phyloP scores from a whole-genome alignment of 2,329 filamentous ascomycete species.

The Xylogone sp. region DNA sequence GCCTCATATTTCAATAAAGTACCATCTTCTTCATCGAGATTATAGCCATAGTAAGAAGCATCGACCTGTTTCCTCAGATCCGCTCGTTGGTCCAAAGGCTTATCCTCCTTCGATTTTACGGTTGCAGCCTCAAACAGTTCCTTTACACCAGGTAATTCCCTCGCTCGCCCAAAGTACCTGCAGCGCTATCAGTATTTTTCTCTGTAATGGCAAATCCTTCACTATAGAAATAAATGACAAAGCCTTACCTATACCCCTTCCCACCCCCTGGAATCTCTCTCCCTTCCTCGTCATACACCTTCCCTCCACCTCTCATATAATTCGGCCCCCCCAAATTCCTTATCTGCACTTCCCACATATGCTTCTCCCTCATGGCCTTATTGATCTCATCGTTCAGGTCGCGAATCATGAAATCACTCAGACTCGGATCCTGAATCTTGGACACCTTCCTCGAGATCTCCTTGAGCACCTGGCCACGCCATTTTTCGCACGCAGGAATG shows the following conservation, averaged over 20 bases:
- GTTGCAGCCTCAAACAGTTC: slow-evolving; percentile 85
- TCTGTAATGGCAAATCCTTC: neutral
- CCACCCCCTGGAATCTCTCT: slow-evolving; percentile 62
- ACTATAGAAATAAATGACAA: neutral
- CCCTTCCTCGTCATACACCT: slow-evolving; percentile 51
- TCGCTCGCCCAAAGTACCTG: slow-evolving; percentile 86
- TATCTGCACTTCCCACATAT: slow-evolving; percentile 98
- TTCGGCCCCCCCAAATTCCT: slow-evolving; percentile 94
- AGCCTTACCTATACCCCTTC: slow-evolving; percentile 89
- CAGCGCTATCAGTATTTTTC: slow-evolving; percentile 1
- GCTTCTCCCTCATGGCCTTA: slow-evolving; percentile 97
- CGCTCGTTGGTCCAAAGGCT: slow-evolving; percentile 61
- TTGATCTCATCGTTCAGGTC: slow-evolving; percentile 99
- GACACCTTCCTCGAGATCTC: slow-evolving; percentile 97
- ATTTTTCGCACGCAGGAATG: slow-evolving; percentile 90
- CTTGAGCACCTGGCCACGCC: slow-evolving; percentile 95
- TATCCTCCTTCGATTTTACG: slow-evolving; percentile 51
- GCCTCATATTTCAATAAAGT: slow-evolving; percentile 76
- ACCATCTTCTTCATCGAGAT: slow-evolving; percentile 86
- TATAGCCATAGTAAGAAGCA: slow-evolving; percentile 94
- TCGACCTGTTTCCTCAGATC: slow-evolving; percentile 77
- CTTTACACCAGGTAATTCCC: slow-evolving; percentile 89
- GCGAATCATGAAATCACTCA: slow-evolving; percentile 96
- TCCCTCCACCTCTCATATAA: slow-evolving; percentile 57
- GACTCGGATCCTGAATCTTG: slow-evolving; percentile 83